Percentiles rank a stretch among this genome's conserved stretches.
phyloP scores from a whole-genome alignment of 352 stramenopile genomes.

The Phytopythium boreale region DNA sequence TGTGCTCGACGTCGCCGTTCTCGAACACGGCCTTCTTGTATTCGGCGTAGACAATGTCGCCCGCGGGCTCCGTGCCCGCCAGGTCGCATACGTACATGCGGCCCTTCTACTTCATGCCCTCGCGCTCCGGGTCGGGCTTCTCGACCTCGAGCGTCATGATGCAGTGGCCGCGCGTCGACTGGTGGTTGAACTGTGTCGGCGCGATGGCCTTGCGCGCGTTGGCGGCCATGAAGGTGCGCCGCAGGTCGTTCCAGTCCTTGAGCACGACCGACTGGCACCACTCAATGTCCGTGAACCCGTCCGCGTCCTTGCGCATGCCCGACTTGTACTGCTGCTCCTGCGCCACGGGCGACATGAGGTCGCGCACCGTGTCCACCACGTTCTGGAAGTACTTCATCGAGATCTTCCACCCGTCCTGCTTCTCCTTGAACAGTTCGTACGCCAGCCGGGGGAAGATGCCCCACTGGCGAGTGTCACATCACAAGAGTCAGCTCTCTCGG shows the following conservation, averaged over 20 bases:
- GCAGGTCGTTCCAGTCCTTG: slow-evolving; percentile 93
- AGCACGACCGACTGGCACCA: slow-evolving; percentile 92
- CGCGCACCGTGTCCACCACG: slow-evolving; percentile 93
- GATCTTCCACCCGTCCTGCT: slow-evolving; percentile 95
- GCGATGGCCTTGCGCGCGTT: slow-evolving; percentile 93
- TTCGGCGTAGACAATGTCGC: slow-evolving; percentile 92
- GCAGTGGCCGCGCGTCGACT: slow-evolving; percentile 92
- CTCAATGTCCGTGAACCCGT: slow-evolving; percentile 95
- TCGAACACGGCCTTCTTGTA: slow-evolving; percentile 93
- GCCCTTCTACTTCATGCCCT: slow-evolving; percentile 88
- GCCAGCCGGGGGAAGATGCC: slow-evolving; percentile 90
- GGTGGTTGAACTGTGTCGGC: slow-evolving; percentile 94
- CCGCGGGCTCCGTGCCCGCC: slow-evolving; percentile 90
- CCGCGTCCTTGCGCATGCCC: slow-evolving; percentile 92
- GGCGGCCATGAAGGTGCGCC: slow-evolving; percentile 86
- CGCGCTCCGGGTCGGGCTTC: slow-evolving; percentile 88
- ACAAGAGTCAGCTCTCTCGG: neutral
- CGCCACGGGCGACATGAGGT: slow-evolving; percentile 92
- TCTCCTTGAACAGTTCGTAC: slow-evolving; percentile 94
- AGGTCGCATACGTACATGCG: slow-evolving; percentile 94
- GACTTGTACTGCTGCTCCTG: slow-evolving; percentile 95
- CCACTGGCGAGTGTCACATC: slow-evolving; percentile 41
- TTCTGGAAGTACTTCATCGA: slow-evolving; percentile 98
- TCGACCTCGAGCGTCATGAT: slow-evolving; percentile 96
- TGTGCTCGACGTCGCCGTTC: slow-evolving; percentile 91